phyloP scores from a whole-genome alignment of 768 basidiomycete species.

The Mycena chlorophos region DNA sequence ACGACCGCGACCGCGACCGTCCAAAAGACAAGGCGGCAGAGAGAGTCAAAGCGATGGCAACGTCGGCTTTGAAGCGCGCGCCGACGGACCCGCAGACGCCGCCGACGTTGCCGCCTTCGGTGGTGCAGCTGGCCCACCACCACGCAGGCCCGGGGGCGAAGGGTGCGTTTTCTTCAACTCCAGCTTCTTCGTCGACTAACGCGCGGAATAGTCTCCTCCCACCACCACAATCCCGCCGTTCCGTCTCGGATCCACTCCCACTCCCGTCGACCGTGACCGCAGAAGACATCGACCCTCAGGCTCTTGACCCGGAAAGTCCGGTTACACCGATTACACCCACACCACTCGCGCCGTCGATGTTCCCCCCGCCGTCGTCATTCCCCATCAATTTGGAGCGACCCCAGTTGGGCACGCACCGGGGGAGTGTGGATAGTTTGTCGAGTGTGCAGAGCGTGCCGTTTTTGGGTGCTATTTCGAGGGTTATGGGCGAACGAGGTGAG shows the following conservation, averaged over 20 bases:
- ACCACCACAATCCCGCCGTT: slow-evolving; percentile 5
- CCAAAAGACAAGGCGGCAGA: neutral
- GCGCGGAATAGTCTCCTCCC: neutral
- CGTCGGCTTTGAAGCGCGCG: slow-evolving; percentile 9
- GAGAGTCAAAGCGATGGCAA: neutral
- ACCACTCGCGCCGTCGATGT: slow-evolving; percentile 1
- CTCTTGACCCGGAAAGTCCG: too few species aligned
- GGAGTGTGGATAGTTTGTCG: slow-evolving; percentile 24
- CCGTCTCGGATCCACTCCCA: slow-evolving; percentile 20
- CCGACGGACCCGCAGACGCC: slow-evolving; percentile 19
- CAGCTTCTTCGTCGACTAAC: neutral
- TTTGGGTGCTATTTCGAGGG: slow-evolving; percentile 46
- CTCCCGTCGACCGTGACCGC: neutral
- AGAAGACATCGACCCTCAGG: neutral
- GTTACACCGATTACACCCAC: too few species aligned
- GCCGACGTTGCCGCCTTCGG: slow-evolving; percentile 14
- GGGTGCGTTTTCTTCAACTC: neutral
- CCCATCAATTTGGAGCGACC: slow-evolving; percentile 14
- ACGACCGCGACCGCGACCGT: neutral
- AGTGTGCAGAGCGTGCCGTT: slow-evolving; percentile 54
- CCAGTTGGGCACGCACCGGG: slow-evolving; percentile 10
- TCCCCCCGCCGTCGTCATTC: slow-evolving; percentile 15
- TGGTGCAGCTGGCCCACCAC: neutral
- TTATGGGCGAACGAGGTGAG: slow-evolving; percentile 47
- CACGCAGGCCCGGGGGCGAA: neutral